Evolutionary conservation across 805 yeast species (phyloP), one percentile per base, ranked within the genome.

Genomic region (Diddensiella caesifluorescens): DNA sequence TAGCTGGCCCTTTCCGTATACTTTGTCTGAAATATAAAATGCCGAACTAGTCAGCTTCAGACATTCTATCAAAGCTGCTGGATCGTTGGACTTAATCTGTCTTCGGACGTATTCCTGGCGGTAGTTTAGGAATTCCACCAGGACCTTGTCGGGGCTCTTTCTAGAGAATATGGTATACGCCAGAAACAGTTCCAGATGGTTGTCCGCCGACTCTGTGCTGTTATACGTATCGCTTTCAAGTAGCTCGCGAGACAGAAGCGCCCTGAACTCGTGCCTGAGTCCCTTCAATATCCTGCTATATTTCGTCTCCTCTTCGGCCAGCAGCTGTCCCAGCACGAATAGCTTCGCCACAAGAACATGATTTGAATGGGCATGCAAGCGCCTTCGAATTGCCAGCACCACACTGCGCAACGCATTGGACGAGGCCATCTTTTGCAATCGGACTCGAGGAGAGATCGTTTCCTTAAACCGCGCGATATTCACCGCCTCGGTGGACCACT

Each of bases 91-190:
- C 15, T 29, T 7, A 29, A 29, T 29, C 15, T 13, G 7, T 7
- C 15, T 7, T 13, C 15, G 9, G 15, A 19, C 7, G 32, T 7
- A 35, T 3, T 18, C 16, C 21, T 26, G 21, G 5, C 56, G 43
- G 7, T 16, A 22, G 4, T 30, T 31, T 9, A 53, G 38, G 25
- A 54, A 44, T 5, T 32, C 12, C 10, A 26, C 21, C 3, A 49
- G 33, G 3, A 54, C 39, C 20, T 47, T 30, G 4, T 34, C 22
- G 5, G 60, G 51, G 3, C 53, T 7, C 32, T 35, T 16, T n/a
- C 35, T 18, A 22, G 34, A 29, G 15, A 33, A 18, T 6, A 57
- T 46, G 41, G 56, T 42, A 22, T 46, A 48, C 6, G 61, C 54
- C 15, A 46, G 13, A 31, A 50, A 51, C 15, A 49, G 30, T 7